Conservation (phyloP, 73 alveolate genomes). For the Paramecium tetraurelia region DNA sequence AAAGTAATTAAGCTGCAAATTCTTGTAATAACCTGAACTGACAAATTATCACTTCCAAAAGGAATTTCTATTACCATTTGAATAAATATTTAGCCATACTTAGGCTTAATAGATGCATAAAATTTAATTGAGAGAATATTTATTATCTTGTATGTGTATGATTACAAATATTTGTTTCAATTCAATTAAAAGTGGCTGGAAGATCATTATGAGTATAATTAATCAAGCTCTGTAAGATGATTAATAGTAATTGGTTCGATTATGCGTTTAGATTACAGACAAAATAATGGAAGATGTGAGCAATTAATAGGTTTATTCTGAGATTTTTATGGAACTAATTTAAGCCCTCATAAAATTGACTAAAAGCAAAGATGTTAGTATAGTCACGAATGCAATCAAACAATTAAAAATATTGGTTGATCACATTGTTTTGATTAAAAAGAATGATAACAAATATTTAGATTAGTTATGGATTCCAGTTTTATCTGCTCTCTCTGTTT, state of each 20-base stretch:
- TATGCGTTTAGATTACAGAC: conserved; percentile 54
- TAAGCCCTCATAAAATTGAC: conserved; percentile 55
- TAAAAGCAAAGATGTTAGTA: conserved; percentile 30
- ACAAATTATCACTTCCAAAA: conserved; percentile 78
- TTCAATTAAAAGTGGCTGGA: conserved; percentile 59
- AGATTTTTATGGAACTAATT: conserved; percentile 53
- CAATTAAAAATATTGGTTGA: conserved; percentile 8
- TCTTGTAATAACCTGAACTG: conserved; percentile 66
- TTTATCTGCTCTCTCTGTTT: conserved; percentile 20
- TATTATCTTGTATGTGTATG: conserved; percentile 54
- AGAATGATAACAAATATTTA: background rate
- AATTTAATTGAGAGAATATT: conserved; percentile 26
- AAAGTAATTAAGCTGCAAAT: conserved; percentile 81
- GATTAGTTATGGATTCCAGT: conserved; percentile 52
- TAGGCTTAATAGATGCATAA: background rate
- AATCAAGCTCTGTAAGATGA: conserved; percentile 55
- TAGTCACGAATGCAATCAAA: conserved; percentile 9
- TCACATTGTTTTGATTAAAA: conserved; percentile 25
- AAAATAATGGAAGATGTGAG: conserved; percentile 30
- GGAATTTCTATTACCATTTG: conserved; percentile 85
- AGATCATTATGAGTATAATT: conserved; percentile 53
- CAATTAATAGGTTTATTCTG: conserved; percentile 9
- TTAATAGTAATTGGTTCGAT: background rate
- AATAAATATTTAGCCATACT: conserved; percentile 52
- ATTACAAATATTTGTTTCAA: conserved; percentile 19